A percentile compares a stretch with the other conserved stretches of the same genome.
These are phyloP conservation scores for Solanum habrochaites DNA, from an alignment of 257 asterid genomes.

Conservation along the genomic window DNA sequence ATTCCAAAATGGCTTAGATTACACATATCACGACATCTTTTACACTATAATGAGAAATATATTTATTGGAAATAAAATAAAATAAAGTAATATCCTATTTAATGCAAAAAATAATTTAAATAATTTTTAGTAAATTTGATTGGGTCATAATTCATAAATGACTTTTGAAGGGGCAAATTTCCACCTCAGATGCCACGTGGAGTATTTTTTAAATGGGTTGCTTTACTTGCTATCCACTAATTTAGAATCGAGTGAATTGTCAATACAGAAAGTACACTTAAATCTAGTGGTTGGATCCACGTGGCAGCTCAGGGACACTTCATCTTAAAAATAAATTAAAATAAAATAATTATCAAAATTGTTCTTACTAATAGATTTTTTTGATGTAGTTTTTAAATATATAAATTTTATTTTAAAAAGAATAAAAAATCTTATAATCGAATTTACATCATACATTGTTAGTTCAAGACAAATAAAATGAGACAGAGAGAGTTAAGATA, in stretches of 20 bases:
- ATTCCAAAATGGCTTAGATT: fast-evolving
- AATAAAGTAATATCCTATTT: neutral
- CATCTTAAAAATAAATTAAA: too few relatives aligned
- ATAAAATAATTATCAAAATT: too few relatives aligned
- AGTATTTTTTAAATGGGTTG: neutral
- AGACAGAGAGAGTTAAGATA: too few relatives aligned
- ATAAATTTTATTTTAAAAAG: neutral
- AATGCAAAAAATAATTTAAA: too few relatives aligned
- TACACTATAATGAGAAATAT: neutral
- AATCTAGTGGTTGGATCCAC: neutral
- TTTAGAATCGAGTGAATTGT: neutral
- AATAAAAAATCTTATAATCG: neutral
- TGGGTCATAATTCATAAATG: neutral
- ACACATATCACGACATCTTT: neutral
- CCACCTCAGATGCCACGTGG: neutral
- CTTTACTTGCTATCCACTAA: neutral
- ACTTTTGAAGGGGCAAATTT: neutral
- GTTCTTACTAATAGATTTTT: too few relatives aligned
- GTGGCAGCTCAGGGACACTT: neutral
- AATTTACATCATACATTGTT: fast-evolving
- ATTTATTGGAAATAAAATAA: neutral
- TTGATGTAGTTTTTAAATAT: too few relatives aligned
- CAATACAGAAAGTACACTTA: neutral
- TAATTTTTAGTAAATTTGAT: neutral
- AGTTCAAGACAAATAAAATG: neutral